phyloP scores from a whole-genome alignment of 2,329 filamentous ascomycete genomes.

The Tolypocladium guangdongense region DNA sequence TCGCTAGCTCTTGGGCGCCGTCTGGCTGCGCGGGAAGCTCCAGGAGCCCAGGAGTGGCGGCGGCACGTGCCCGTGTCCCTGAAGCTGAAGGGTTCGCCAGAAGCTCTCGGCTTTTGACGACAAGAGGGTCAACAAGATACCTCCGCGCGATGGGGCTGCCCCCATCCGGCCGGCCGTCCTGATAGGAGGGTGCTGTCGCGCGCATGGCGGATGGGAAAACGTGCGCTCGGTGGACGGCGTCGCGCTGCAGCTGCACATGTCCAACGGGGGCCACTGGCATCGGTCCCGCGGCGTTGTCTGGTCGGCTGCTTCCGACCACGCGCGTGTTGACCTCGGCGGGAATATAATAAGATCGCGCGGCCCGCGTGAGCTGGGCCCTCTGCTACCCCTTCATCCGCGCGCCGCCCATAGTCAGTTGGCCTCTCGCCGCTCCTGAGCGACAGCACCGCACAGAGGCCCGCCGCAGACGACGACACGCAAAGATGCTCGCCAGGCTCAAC shows the following conservation, averaged over 20 bases:
- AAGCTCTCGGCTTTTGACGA: background rate
- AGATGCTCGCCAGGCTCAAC: conserved; percentile 27
- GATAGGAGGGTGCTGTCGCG: background rate
- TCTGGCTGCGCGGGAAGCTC: background rate
- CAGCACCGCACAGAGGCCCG: background rate
- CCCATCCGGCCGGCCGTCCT: background rate
- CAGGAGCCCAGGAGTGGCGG: background rate
- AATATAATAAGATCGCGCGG: background rate
- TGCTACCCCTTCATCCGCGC: background rate
- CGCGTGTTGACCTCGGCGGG: too few relatives aligned
- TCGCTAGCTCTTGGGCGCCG: too few relatives aligned
- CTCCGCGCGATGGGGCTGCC: background rate
- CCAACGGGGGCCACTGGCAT: background rate
- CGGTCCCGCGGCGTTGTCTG: background rate
- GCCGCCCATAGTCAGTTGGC: background rate
- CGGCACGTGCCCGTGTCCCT: conserved; percentile 3
- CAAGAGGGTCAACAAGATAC: background rate
- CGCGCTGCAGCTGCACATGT: background rate
- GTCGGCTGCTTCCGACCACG: conserved; percentile 2
- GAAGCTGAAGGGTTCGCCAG: conserved; percentile 1
- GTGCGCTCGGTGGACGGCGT: background rate
- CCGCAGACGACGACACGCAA: background rate
- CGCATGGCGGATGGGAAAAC: background rate
- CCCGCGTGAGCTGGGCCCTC: background rate
- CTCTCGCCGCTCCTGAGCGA: too few relatives aligned